Evolutionary conservation across 306 rosid species (phyloP), one percentile per base, ranked within the genome.

Genomic region (Cicer pinnatifidum): DNA sequence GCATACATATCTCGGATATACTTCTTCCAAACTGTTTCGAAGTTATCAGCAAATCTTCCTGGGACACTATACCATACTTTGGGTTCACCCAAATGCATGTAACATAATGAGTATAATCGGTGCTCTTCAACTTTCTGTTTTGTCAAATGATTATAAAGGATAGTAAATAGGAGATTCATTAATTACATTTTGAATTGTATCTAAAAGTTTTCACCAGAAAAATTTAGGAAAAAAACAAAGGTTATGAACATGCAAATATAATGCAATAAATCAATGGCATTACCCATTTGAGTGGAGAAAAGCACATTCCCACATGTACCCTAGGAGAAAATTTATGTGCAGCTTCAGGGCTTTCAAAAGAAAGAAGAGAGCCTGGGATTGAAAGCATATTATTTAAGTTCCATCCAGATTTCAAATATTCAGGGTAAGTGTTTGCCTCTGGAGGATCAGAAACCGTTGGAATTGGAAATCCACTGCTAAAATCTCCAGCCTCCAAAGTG

Each of bases 101-200:
- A 93, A 68, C 75, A 75, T 77, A 93, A 81, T 28, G 87, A 82
- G 85, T 88, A 86, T 62, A 93, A 85, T 66, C 71, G 85, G 86
- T 89, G 96, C 80, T 91, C 96, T 83, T 89, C 96, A 83, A 91
- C 89, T 80, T 83, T 86, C 96, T 93, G 89, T 60, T 82, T 17
- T 61, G 38, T 5, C 70, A 56, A 57, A 71, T 35, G 70, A 38
- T 70, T 17, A 47, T n/a, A 64, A 28, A 67, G 52, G 33, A 12
- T 50, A 54, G 54, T 46, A 46, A 61, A 51, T 23, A 74, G 33
- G 11, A 53, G 37, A 72, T 12, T 69, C 47, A 13, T 69, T 59
- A 61, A 48, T 53, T 62, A 47, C 20, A 35, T 15, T 59, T 66
- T 57, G 62, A 65, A 59, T 3, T 59, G 20, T 23, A 35, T 72